Percentiles rank a stretch among this genome's conserved stretches.
Conservation (phyloP, 2,329 filamentous ascomycete species). For the Herpomyces periplanetae region DNA sequence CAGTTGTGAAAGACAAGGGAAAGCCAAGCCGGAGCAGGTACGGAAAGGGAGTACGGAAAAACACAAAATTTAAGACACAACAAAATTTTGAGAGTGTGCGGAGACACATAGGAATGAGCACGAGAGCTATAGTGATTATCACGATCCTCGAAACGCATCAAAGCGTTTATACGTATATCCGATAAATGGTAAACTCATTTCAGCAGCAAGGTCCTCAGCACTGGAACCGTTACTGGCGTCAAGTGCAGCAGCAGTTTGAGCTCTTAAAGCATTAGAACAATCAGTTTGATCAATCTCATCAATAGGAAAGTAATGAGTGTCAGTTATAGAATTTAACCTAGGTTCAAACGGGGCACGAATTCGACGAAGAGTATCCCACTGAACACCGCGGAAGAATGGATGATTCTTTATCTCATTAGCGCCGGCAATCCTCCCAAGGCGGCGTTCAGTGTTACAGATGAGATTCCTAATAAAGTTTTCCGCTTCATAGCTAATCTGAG, state of each 20-base stretch:
- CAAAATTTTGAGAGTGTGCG: too few species aligned
- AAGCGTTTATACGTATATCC: constrained; percentile 96
- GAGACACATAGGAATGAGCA: too few species aligned
- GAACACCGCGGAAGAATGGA: constrained; percentile 79
- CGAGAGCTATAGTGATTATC: too few species aligned
- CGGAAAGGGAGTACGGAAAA: too few species aligned
- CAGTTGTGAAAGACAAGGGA: too few species aligned
- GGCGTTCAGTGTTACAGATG: constrained; percentile 70
- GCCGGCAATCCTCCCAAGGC: constrained; percentile 40
- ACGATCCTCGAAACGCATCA: constrained; percentile 16
- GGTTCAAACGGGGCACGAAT: constrained; percentile 91
- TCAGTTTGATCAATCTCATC: constrained; percentile 94
- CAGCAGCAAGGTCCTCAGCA: constrained; percentile 39
- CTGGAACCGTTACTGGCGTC: constrained; percentile 14
- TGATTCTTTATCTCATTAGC: constrained; percentile 76
- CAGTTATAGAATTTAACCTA: constrained; percentile 58
- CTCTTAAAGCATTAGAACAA: constrained; percentile 49
- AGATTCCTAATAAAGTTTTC: constrained; percentile 77
- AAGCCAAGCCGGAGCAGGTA: too few species aligned
- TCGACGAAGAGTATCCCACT: constrained; percentile 62
- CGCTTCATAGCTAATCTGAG: constrained; percentile 49
- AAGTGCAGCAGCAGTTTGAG: constrained; percentile 23
- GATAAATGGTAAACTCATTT: constrained; percentile 84
- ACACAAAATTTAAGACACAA: too few species aligned
- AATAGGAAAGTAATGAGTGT: constrained; percentile 92